Base-by-base conservation (phyloP, 148 eudicot species). In the Cornus florida region DNA sequence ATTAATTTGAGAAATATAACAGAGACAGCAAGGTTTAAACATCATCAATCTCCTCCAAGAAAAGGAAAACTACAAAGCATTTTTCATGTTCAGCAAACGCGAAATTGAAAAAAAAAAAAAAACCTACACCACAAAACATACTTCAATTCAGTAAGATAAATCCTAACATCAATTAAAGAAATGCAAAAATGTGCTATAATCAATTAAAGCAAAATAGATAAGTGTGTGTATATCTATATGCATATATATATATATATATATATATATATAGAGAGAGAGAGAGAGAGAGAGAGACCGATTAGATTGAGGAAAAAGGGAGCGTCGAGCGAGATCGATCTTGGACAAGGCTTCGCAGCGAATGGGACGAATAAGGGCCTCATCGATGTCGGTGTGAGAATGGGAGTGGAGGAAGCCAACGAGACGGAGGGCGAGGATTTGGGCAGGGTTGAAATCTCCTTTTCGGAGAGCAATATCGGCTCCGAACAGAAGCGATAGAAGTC, bases 371-470 rank as follows among this genome's bases (percentile, higher is more conserved):
- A 84, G 90, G 14, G 97, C 88, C 60, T 86, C 84, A 31, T 96
- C 99, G 43, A 86, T 74, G 68, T 89, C 88, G 75, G 78, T 75
- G 48, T 33, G 79, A 31, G 89, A 76, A 20, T 82, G 92, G 57
- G 97, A 92, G 80, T 97, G 92, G 79, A 97, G 98, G 87, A 97
- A 97, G 22, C 99, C 99, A 76, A 97, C 24, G 70, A 94, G 94
- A 41, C 94, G 93, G 76, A 94, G 94, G 39, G 84, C 81, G 43
- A 94, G 93, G 12, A 87, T 72, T 28, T 86, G 89, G 2, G 97
- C 99, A 32, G 88, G 78, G 48, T 82, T 38, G 79, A 79, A 97
- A 78, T 92, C 95, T 33, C 90, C 72, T 23, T 89, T 92, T 23
- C 86, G 85, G 32, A 92, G 76, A 38, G 99, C 95, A 6, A 79